Evolutionary conservation across 2,329 filamentous ascomycete genomes (phyloP).

Genomic region (Hypoxylon sp.): DNA sequence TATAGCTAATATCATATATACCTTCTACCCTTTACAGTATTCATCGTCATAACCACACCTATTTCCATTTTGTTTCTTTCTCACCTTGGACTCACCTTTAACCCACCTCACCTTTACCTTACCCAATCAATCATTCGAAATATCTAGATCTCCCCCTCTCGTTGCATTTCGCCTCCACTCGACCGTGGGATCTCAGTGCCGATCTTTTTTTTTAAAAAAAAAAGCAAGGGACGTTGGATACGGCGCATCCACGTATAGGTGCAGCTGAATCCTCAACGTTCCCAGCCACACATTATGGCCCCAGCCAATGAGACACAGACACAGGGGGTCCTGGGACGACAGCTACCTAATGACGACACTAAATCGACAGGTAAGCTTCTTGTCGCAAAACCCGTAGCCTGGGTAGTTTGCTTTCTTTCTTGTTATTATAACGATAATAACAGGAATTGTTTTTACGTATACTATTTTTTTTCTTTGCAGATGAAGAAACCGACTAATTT

Average conservation of each 20-base stretch:
- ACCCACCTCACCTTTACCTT: constrained; percentile 13
- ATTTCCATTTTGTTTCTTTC: constrained; percentile 3
- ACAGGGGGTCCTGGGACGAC: constrained; percentile 32
- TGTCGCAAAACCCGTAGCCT: constrained; percentile 18
- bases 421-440: constrained; percentile 13
- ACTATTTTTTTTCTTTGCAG: constrained; percentile 1
- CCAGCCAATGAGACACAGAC: constrained; percentile 39
- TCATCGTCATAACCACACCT: constrained; percentile 26
- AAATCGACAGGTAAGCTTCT: constrained; percentile 47
- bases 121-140: constrained; percentile 28
- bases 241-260: constrained; percentile 29
- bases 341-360: constrained; percentile 51
- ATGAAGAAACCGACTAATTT: constrained; percentile 23
- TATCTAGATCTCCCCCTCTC: constrained; percentile 18
- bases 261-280: constrained; percentile 30
- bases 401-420: constrained; percentile 7
- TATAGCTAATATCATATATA: constrained; percentile 10
- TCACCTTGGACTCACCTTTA: constrained; percentile 25
- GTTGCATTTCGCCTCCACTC: constrained; percentile 33
- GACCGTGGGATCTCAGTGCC: constrained; percentile 25
- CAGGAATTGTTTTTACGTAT: constrained; percentile 10
- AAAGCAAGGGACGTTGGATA: constrained; percentile 23
- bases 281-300: constrained; percentile 39
- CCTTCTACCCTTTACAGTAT: not conserved
- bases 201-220: constrained; percentile 43